Base-by-base conservation (phyloP, 2,329 filamentous ascomycete genomes). In the Calonectria hongkongensis region DNA sequence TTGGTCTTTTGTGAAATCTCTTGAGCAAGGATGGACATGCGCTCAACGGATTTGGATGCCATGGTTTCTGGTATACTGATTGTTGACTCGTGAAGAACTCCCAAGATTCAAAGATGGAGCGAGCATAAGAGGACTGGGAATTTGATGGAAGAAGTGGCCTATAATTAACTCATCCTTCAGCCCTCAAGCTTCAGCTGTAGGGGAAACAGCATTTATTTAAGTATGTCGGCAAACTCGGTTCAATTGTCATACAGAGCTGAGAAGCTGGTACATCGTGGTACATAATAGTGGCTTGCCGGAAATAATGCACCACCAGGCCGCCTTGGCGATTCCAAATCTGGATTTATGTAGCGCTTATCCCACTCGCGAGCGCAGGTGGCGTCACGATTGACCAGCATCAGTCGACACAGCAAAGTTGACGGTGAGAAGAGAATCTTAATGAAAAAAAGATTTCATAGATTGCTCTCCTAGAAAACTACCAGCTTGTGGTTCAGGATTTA, bases 1-100 rank as follows among this genome's bases (percentile, higher is more conserved):
- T 10, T 13, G 18, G 58, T 63, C 41, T 63, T 63, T 30, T 63
- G 8, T 1, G 58, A 45, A 63, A 63, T 63, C 18, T 63, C 58
- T 12, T 30, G 39, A 21, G 58, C 39, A 9, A 63, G 39, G 15
- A 25, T 15, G 8, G 58, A 27, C 58, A 63, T 63, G 9, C 58
- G 36, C 58, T 63, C 36, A 45, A 63, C 58, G 3, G 58, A 63
- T 45, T 28, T 28, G 12, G 39, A 45, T 10, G 58, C 39, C 58
- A 63, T 63, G n/a, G 25, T 21, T 28, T 6, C n/a, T 21, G 12
- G 12, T 28, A 7, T 45, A 13, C 6, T 10, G 16, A 4, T 16
- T 33, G 25, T 45, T 45, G 39, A 41, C n/a, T 4, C 4, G 12
- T 10, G 25, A 5, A 8, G 30, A 16, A 30, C 18, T n/a, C n/a